These are phyloP conservation scores for Leishmania gerbilli DNA, from an alignment of 208 protist genomes.

Conservation along the genomic window DNA sequence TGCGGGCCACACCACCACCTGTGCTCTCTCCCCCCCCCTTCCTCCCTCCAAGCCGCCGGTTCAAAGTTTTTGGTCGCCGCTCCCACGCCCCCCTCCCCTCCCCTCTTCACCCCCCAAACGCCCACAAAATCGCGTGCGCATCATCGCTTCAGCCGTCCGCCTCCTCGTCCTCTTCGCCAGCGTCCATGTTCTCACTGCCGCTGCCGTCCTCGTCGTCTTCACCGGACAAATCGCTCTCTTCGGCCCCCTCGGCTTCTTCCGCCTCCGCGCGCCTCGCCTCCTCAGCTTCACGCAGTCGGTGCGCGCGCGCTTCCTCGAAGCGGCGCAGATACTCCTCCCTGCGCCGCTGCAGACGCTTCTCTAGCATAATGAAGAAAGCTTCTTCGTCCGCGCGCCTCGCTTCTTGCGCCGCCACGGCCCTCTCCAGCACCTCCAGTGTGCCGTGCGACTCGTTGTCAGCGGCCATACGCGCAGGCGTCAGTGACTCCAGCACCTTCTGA, in stretches of 20 bases:
- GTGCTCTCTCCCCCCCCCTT: neutral
- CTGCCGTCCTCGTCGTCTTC: conserved; percentile 19
- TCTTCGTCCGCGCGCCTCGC: conserved; percentile 8
- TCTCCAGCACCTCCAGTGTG: conserved; percentile 42
- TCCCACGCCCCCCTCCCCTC: neutral
- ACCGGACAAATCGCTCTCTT: neutral
- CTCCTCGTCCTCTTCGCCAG: conserved; percentile 8
- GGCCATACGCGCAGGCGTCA: conserved; percentile 48
- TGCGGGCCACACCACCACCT: neutral
- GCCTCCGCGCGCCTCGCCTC: conserved; percentile 22
- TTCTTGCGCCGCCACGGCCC: conserved; percentile 25
- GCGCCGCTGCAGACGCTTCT: conserved; percentile 46
- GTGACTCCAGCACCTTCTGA: conserved; percentile 6
- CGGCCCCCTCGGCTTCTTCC: conserved; percentile 23
- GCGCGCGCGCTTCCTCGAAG: conserved; percentile 34
- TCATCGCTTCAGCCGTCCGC: neutral
- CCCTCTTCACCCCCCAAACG: neutral
- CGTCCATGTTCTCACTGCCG: conserved; percentile 12
- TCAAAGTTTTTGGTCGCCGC: neutral
- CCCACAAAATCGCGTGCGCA: neutral
- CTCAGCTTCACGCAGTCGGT: conserved; percentile 38
- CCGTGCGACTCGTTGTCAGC: conserved; percentile 47
- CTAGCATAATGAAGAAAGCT: conserved; percentile 25
- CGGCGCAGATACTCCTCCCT: conserved; percentile 48
- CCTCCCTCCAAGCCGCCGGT: neutral